Evolutionary conservation across 108 stramenopile genomes (phyloP).

Genomic region (Cyclotella baltica): DNA sequence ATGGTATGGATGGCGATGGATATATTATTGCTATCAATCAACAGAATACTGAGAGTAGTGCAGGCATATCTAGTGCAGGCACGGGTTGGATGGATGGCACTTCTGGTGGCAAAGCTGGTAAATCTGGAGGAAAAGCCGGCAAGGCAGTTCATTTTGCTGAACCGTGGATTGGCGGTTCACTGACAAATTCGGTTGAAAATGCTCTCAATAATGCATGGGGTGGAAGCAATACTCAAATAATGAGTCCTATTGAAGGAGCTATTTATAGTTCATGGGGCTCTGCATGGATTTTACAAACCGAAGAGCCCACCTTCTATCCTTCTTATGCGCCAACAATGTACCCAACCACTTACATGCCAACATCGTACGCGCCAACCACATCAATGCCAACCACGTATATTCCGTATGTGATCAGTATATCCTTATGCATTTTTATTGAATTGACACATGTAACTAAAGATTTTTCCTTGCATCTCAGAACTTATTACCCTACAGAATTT

Average conservation of each 20-base stretch:
- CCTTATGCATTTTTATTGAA: not conserved
- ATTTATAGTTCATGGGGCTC: too few species aligned
- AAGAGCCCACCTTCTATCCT: not conserved
- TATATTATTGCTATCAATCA: not conserved
- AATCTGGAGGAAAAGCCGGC: not conserved
- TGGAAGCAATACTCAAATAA: not conserved
- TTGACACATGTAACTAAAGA: not conserved
- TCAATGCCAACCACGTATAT: too few species aligned
- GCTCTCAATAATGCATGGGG: not conserved
- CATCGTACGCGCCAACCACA: too few species aligned
- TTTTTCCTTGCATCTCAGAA: not conserved
- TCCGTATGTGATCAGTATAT: not conserved
- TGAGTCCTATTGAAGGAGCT: too few species aligned
- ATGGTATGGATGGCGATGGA: not conserved
- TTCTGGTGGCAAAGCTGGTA: not conserved
- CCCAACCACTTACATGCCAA: not conserved
- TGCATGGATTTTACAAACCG: not conserved
- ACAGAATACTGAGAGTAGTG: too few species aligned
- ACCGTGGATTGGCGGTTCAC: not conserved
- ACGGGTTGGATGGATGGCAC: constrained; percentile 1
- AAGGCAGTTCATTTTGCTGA: not conserved
- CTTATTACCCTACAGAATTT: too few species aligned
- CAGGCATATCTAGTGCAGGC: constrained; percentile 4
- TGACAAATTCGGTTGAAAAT: not conserved
- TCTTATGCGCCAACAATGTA: not conserved